These are phyloP conservation scores for Candida chauliodis DNA, from an alignment of 805 yeast genomes.

Conservation along the genomic window DNA sequence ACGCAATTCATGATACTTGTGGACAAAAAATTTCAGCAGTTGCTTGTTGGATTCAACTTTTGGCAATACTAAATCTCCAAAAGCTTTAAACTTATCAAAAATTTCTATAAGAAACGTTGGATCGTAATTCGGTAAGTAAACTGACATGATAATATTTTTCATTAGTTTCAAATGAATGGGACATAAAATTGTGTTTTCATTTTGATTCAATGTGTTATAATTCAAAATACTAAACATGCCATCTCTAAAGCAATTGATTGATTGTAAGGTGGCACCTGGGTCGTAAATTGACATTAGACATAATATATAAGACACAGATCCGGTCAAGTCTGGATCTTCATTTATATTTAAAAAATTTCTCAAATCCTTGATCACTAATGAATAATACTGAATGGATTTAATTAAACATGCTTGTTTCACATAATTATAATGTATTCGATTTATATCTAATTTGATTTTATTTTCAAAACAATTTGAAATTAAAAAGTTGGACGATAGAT, in stretches of 20 bases:
- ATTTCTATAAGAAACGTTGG: slow-evolving; percentile 29
- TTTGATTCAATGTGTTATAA: slow-evolving; percentile 12
- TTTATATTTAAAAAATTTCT: slow-evolving; percentile 25
- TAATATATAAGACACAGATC: slow-evolving; percentile 34
- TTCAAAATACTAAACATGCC: slow-evolving; percentile 36
- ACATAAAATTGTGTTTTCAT: slow-evolving; percentile 19
- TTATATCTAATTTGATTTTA: not conserved
- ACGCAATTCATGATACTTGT: slow-evolving; percentile 21
- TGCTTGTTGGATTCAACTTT: not conserved
- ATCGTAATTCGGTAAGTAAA: slow-evolving; percentile 35
- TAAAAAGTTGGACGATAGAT: slow-evolving; percentile 37
- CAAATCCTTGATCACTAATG: slow-evolving; percentile 32
- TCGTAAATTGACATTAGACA: slow-evolving; percentile 41
- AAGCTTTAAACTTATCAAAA: slow-evolving; percentile 19
- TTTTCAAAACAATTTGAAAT: slow-evolving; percentile 21
- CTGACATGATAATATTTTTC: slow-evolving; percentile 30
- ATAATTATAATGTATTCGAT: not conserved
- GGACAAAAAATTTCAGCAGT: slow-evolving; percentile 11
- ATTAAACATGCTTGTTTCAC: slow-evolving; percentile 16
- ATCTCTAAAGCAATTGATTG: slow-evolving; percentile 37
- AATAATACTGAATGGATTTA: slow-evolving; percentile 34
- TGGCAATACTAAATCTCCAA: slow-evolving; percentile 15
- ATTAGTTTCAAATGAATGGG: slow-evolving; percentile 33
- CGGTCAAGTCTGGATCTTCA: slow-evolving; percentile 27
- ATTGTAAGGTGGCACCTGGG: slow-evolving; percentile 37